phyloP scores from a whole-genome alignment of 306 rosid species.

The Hylodesmum podocarpum region DNA sequence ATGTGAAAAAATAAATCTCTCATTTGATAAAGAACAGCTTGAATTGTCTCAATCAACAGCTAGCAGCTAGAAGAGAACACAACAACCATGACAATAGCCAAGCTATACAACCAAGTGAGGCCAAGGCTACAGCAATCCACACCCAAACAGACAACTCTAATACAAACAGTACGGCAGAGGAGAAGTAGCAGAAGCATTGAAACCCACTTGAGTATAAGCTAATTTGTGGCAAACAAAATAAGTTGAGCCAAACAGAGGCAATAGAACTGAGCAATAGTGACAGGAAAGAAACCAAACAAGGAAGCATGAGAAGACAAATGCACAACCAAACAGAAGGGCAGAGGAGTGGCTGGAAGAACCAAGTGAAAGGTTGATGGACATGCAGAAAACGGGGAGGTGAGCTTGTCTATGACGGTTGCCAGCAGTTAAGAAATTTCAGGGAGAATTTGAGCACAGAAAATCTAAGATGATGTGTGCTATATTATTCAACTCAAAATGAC shows the following conservation, averaged over 20 bases:
- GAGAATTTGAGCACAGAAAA: too few relatives aligned
- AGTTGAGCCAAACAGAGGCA: not conserved
- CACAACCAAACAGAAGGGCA: not conserved
- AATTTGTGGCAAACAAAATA: not conserved
- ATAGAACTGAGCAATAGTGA: not conserved
- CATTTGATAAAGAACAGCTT: not conserved
- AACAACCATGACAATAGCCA: not conserved
- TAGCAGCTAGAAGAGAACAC: constrained; percentile 6
- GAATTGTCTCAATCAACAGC: not conserved
- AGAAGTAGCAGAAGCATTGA: not conserved
- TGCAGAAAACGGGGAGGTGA: not conserved
- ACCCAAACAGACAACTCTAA: constrained; percentile 5
- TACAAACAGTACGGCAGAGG: not conserved
- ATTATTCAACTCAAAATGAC: too few relatives aligned
- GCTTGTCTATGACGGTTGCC: not conserved
- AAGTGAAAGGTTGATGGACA: not conserved
- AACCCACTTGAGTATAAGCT: not conserved
- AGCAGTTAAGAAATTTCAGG: too few relatives aligned
- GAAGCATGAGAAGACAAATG: not conserved
- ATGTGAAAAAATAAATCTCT: not conserved
- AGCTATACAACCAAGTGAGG: not conserved
- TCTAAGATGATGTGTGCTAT: too few relatives aligned
- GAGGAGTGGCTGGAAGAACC: not conserved
- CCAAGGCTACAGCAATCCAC: not conserved
- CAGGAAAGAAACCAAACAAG: not conserved